Percentiles rank a stretch among this genome's conserved stretches.
These are phyloP conservation scores for Erodium moschatum DNA, from an alignment of 441 rosid species.

Conservation along the genomic window DNA sequence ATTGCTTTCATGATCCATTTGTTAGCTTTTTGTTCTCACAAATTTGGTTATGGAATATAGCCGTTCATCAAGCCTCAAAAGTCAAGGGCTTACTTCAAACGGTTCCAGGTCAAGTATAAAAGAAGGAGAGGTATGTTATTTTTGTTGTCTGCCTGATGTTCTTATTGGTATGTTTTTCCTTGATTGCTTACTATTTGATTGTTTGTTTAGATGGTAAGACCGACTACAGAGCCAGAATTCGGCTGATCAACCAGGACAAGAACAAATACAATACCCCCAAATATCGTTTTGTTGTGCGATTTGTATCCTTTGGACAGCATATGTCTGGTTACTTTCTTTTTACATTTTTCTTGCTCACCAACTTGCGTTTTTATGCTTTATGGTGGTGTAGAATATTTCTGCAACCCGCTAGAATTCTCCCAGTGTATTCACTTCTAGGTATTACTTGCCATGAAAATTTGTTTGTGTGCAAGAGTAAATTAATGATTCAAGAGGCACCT, in stretches of 20 bases:
- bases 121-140: slow-evolving; percentile 25
- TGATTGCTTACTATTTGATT: neutral
- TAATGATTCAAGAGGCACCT: neutral
- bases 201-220: slow-evolving; percentile 1
- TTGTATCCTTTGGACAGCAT: neutral
- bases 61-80: slow-evolving; percentile 24
- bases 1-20: neutral
- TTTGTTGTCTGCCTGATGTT: neutral
- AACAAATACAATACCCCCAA: slow-evolving; percentile 10
- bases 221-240: slow-evolving; percentile 7
- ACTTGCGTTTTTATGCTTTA: neutral
- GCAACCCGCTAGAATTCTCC: neutral
- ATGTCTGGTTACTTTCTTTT: neutral
- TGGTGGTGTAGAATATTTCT: neutral
- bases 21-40: neutral
- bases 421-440: neutral
- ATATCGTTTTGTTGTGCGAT: slow-evolving; percentile 11
- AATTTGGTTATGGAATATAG: slow-evolving; percentile 11
- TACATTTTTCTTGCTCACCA: neutral
- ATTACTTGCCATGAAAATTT: neutral
- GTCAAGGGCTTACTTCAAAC: slow-evolving; percentile 25
- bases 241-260: slow-evolving; percentile 11
- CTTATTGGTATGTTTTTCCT: neutral
- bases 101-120: slow-evolving; percentile 27
- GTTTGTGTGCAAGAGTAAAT: no score